Base-by-base conservation (phyloP, 2,329 filamentous ascomycete genomes). In the Trichoderma koningii region DNA sequence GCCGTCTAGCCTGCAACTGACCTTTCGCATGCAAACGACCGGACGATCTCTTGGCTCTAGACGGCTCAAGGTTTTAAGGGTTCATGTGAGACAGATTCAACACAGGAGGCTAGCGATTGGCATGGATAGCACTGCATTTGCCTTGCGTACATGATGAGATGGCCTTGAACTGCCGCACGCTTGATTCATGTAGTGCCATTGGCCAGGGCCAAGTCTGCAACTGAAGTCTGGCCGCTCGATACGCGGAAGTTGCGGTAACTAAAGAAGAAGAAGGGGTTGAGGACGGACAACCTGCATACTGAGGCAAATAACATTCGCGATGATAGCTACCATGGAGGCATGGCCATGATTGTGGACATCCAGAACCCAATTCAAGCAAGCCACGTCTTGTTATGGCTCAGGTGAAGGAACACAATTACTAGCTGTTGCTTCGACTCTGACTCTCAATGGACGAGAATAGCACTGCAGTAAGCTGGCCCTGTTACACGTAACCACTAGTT, bases 401-500 rank as follows among this genome's bases (percentile, higher is more conserved):
- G 21, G 7, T 12, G 38, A 30, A 42, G 21, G 47, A 17, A 30
- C 17, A 30, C 19, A 21, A 17, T 51, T n/a, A 30, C 48, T 51
- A 30, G 6, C 6, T 30, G 9, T 21, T 30, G 9, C 23, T 42
- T 28, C 28, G 17, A 12, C 47, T 38, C 41, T 23, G 21, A 15
- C 53, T 52, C 15, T 34, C 15, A 53, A 62, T n/a, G n/a, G 26
- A 19, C 23, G 48, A n/a, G 38, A 41, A 50, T 45, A 19, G n/a
- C 28, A 38, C 26, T 17, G n/a, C 23, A 38, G 57, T 61, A 61
- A 61, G 57, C 45, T 30, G 15, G 47, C 57, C 57, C 47, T 34
- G 44, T 52, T 61, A 42, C 57, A 62, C 59, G 56, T 60, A 60
- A 60, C 48, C 47, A 48, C 45, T 51, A 60, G 7, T 17, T 42